phyloP scores from a whole-genome alignment of 1,284 basidiomycete genomes.

The Phellopilus nigrolimitatus region DNA sequence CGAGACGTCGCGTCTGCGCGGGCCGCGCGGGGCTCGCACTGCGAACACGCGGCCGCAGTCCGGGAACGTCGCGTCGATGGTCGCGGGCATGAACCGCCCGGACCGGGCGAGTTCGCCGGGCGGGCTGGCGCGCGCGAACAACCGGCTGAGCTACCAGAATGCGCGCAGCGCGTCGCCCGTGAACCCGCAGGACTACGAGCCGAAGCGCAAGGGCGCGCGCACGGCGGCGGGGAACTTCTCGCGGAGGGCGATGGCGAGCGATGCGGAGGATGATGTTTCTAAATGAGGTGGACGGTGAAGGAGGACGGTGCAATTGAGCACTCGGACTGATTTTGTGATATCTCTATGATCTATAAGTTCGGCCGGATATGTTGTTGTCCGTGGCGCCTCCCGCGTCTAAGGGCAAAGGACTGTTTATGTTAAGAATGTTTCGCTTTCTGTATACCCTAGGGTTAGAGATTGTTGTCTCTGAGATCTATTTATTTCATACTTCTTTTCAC shows the following conservation, averaged over 20 bases:
- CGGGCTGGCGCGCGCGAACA: slow-evolving; percentile 4
- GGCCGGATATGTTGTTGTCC: too few relatives aligned
- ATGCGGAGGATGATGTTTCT: slow-evolving; percentile 76
- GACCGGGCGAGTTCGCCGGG: slow-evolving; percentile 8
- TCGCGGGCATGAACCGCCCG: slow-evolving; percentile 55
- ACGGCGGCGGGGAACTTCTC: slow-evolving; percentile 49
- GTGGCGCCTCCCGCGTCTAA: too few relatives aligned
- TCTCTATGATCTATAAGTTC: too few relatives aligned
- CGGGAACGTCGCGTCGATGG: slow-evolving; percentile 48
- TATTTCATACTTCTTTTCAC: too few relatives aligned
- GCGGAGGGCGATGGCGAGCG: slow-evolving; percentile 72
- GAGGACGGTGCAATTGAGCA: too few relatives aligned
- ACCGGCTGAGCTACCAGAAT: slow-evolving; percentile 16
- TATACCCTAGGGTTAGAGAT: too few relatives aligned
- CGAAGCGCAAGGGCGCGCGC: slow-evolving; percentile 37
- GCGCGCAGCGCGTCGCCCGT: slow-evolving; percentile 27
- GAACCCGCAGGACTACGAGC: slow-evolving; percentile 25
- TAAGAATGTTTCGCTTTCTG: too few relatives aligned
- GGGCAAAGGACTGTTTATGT: too few relatives aligned
- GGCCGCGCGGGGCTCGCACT: slow-evolving; percentile 46
- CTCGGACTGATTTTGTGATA: too few relatives aligned
- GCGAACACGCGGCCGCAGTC: slow-evolving; percentile 30
- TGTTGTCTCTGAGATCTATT: too few relatives aligned
- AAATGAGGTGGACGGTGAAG: too few relatives aligned
- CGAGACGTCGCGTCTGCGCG: slow-evolving; percentile 46